Conservation (phyloP, 2,329 filamentous ascomycete genomes). For the Fusarium sp. region DNA sequence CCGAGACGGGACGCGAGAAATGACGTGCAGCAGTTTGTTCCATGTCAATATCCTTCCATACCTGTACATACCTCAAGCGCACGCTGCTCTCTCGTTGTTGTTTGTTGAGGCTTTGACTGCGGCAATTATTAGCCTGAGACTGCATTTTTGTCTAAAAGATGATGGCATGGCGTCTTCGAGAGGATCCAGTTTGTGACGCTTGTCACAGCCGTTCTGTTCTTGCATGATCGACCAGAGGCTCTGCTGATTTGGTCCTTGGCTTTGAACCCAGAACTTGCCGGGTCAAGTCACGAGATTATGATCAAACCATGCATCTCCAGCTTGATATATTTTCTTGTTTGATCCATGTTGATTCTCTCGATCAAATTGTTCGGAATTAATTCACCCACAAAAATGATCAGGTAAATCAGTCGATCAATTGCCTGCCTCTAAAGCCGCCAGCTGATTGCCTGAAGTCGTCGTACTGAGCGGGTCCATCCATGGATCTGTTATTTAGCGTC, state of each 20-base stretch:
- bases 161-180: conserved; percentile 28
- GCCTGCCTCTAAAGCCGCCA: conserved; percentile 29
- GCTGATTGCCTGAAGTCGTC: conserved; percentile 37
- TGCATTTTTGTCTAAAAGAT: conserved; percentile 7
- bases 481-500: conserved; percentile 35
- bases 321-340: conserved; percentile 30
- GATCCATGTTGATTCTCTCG: conserved; percentile 8
- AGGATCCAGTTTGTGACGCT: conserved; percentile 20
- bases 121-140: conserved; percentile 32
- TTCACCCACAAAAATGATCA: conserved; percentile 36
- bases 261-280: conserved; percentile 19
- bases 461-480: conserved; percentile 33
- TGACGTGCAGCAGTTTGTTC: conserved; percentile 34
- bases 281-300: conserved; percentile 17
- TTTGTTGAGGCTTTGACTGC: conserved; percentile 24
- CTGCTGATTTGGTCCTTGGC: conserved; percentile 31
- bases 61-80: conserved; percentile 28
- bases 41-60: conserved; percentile 15
- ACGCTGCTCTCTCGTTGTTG: conserved; percentile 4
- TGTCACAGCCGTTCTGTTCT: conserved; percentile 15
- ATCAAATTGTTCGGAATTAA: conserved; percentile 25
- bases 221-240: conserved; percentile 26
- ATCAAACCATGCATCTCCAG: conserved; percentile 21
- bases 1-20: conserved; percentile 6
- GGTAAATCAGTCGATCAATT: conserved; percentile 45